A percentile compares a stretch with the other conserved stretches of the same genome.
Evolutionary conservation across 345 rosid genomes (phyloP).

Genomic region (Corymbia maculata): DNA sequence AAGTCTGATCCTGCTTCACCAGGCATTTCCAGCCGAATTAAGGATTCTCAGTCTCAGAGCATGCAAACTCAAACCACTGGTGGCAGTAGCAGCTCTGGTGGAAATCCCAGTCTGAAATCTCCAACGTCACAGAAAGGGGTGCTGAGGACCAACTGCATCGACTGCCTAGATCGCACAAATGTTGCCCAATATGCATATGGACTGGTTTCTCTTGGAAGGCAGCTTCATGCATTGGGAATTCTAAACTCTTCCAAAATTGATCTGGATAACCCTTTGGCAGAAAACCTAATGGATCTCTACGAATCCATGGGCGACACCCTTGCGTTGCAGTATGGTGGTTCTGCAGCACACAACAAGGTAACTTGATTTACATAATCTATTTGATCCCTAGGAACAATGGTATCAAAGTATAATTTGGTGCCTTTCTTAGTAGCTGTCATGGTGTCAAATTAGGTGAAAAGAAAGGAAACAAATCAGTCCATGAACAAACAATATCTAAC

Average conservation of each 20-base stretch:
- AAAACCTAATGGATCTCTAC: conserved; percentile 65
- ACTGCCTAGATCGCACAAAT: conserved; percentile 94
- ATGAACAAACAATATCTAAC: background rate
- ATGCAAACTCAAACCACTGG: conserved; percentile 3
- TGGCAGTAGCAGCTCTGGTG: conserved; percentile 3
- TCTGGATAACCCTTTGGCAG: conserved; percentile 68
- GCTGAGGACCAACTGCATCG: conserved; percentile 94
- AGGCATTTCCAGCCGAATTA: conserved; percentile 12
- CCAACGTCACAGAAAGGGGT: conserved; percentile 72
- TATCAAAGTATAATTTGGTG: background rate
- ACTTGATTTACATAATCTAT: background rate
- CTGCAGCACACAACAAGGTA: conserved; percentile 98
- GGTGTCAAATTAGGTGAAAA: background rate
- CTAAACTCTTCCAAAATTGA: conserved; percentile 36
- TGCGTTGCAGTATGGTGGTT: conserved; percentile 95
- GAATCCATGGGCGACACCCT: conserved; percentile 97
- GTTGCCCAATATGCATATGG: conserved; percentile 96
- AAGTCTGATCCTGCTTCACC: conserved; percentile 8
- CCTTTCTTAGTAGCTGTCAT: background rate
- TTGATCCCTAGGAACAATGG: background rate
- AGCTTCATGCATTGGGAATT: conserved; percentile 57
- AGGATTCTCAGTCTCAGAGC: conserved; percentile 8
- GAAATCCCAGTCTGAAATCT: conserved; percentile 14
- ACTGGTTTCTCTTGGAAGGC: conserved; percentile 74
- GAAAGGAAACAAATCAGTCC: background rate